Percentiles rank a stretch among this genome's conserved stretches.
Conservation (phyloP, 305 asterid genomes). For the Fraxinus greggii region DNA sequence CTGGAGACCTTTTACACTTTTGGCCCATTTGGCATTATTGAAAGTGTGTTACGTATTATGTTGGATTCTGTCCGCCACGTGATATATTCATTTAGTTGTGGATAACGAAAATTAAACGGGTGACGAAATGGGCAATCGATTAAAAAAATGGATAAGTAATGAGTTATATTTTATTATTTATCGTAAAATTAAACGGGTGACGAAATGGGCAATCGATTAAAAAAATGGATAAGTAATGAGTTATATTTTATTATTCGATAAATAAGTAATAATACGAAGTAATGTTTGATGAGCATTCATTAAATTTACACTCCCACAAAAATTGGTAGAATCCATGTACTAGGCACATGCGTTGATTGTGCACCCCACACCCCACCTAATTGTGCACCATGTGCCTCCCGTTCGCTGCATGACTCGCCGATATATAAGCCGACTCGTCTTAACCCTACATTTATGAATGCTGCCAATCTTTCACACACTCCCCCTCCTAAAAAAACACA, state of each 20-base stretch:
- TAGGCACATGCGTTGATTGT: neutral
- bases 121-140: too few relatives aligned
- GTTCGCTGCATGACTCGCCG: neutral
- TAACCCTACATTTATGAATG: neutral
- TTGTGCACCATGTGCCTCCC: neutral
- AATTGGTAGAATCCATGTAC: neutral
- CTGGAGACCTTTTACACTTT: slow-evolving; percentile 39
- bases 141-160: neutral
- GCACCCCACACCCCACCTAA: neutral
- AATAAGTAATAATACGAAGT: too few relatives aligned
- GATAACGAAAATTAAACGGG: too few relatives aligned
- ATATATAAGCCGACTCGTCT: neutral
- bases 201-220: too few relatives aligned
- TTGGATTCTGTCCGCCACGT: neutral
- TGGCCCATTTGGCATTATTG: neutral
- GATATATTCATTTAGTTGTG: neutral
- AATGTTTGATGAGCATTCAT: neutral
- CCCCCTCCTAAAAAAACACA: neutral
- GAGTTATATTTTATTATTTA: neutral
- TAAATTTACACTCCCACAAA: neutral
- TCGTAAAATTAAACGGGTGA: too few relatives aligned
- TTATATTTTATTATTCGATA: too few relatives aligned
- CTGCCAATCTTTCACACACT: neutral
- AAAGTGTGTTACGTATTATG: too few relatives aligned
- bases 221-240: neutral